These are phyloP conservation scores for Backusella mclennaniae DNA, from an alignment of 192 early-diverging fungal genomes.

Conservation along the genomic window DNA sequence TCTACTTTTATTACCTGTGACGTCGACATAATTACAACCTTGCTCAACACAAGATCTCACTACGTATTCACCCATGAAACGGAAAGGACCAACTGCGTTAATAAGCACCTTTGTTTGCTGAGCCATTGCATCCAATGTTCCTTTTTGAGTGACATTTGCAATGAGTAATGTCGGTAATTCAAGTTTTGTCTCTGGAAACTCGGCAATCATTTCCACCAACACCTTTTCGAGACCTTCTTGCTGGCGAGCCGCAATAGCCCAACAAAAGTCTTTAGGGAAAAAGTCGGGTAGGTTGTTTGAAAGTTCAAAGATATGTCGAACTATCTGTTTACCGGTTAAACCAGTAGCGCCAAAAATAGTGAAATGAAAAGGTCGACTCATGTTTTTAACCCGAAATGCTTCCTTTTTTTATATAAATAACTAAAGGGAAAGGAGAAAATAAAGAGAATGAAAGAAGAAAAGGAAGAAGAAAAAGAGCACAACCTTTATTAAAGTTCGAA, in stretches of 20 bases:
- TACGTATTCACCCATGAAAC: slow-evolving; percentile 62
- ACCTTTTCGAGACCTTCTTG: slow-evolving; percentile 19
- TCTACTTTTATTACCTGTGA: slow-evolving; percentile 35
- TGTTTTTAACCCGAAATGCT: background rate
- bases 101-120: slow-evolving; percentile 38
- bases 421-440: background rate
- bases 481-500: background rate
- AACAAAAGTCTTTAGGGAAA: slow-evolving; percentile 11
- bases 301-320: slow-evolving; percentile 37
- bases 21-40: slow-evolving; percentile 57
- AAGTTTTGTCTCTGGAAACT: slow-evolving; percentile 13
- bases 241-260: slow-evolving; percentile 34
- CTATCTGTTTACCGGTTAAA: slow-evolving; percentile 55
- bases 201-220: background rate
- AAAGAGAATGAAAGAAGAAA: background rate
- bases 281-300: slow-evolving; percentile 5
- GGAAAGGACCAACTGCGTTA: slow-evolving; percentile 66
- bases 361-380: slow-evolving; percentile 35
- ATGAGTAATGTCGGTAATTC: slow-evolving; percentile 39
- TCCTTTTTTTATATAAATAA: background rate
- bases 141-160: slow-evolving; percentile 41
- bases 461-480: background rate
- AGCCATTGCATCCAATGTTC: slow-evolving; percentile 24
- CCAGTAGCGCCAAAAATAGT: slow-evolving; percentile 63
- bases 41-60: slow-evolving; percentile 58